Conservation (phyloP, 345 rosid genomes). For the Eucalyptus victrix region DNA sequence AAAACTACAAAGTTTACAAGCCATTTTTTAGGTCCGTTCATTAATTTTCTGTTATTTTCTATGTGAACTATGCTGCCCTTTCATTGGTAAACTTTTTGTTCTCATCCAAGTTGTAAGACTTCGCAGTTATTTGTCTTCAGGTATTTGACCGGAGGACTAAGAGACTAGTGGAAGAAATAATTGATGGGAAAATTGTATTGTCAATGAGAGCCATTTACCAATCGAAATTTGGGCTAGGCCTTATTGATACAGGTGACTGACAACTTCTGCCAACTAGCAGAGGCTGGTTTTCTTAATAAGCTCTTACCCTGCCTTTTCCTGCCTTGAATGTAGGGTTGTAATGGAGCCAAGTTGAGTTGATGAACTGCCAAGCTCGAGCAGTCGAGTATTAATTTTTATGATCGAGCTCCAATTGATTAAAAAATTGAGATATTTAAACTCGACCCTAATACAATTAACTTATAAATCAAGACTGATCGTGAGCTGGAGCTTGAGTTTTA, state of each 20-base stretch:
- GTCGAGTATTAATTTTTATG: neutral
- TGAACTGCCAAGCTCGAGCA: neutral
- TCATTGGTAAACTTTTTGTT: neutral
- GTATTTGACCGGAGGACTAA: constrained; percentile 73
- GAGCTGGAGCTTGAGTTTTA: neutral
- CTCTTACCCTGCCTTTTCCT: neutral
- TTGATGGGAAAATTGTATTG: constrained; percentile 72
- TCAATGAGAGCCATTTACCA: constrained; percentile 97
- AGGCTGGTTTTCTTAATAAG: neutral
- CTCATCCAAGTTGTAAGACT: neutral
- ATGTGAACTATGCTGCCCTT: neutral
- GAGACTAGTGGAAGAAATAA: constrained; percentile 87
- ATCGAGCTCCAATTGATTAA: neutral
- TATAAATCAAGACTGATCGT: neutral
- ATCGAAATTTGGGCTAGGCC: constrained; percentile 78
- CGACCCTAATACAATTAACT: neutral
- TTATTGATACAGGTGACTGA: constrained; percentile 64
- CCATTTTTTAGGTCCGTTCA: neutral
- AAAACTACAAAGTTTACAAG: neutral
- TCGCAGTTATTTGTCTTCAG: constrained; percentile 11
- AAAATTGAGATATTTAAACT: neutral
- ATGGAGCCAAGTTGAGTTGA: neutral
- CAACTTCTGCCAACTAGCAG: neutral
- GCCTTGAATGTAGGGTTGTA: neutral
- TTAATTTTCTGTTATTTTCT: neutral